phyloP scores from a whole-genome alignment of 1,284 basidiomycete species.

The Pascua sp. region DNA sequence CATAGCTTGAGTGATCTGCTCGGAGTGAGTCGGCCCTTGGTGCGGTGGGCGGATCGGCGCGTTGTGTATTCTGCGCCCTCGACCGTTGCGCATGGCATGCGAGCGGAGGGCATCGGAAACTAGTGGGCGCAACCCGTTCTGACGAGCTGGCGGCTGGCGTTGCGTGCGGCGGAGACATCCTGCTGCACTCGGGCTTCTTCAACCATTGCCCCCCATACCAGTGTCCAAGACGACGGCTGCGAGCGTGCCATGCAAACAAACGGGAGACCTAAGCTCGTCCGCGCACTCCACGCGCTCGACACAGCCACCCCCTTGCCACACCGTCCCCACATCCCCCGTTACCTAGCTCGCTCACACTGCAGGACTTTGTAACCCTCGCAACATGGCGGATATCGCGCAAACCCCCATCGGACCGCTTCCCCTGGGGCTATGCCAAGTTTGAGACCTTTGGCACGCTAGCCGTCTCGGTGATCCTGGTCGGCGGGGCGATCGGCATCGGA shows the following conservation, averaged over 20 bases:
- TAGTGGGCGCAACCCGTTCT: too few species aligned
- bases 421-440: constrained; percentile 75
- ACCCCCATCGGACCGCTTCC: constrained; percentile 65
- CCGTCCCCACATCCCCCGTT: not conserved
- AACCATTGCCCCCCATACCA: not conserved
- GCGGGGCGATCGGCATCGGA: constrained; percentile 87
- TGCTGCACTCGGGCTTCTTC: too few species aligned
- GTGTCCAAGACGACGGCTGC: too few species aligned
- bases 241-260: not conserved
- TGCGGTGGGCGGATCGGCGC: not conserved
- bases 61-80: not conserved
- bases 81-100: too few species aligned
- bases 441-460: constrained; percentile 87
- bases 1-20: constrained; percentile 78
- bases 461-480: constrained; percentile 73
- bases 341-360: not conserved
- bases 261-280: not conserved
- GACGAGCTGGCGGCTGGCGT: too few species aligned
- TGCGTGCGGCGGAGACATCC: too few species aligned
- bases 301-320: not conserved
- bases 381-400: constrained; percentile 84
- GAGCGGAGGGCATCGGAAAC: too few species aligned
- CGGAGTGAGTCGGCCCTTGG: constrained; percentile 26
- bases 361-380: constrained; percentile 86
- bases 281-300: too few species aligned